Evolutionary conservation across 306 rosid species (phyloP), one percentile per base, ranked within the genome.

Genomic region (Mucuna pruriens): DNA sequence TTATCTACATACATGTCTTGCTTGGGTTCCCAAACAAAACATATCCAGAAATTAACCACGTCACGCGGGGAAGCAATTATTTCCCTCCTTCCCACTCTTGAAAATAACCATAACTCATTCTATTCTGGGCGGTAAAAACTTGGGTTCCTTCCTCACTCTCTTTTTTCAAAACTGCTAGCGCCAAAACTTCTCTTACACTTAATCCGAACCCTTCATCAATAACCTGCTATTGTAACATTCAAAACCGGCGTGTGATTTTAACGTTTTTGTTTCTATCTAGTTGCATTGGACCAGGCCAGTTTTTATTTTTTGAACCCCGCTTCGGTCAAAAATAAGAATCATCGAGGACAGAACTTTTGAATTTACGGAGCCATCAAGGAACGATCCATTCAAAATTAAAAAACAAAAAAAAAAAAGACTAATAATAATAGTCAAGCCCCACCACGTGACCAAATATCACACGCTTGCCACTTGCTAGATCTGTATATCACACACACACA

Each of bases 381-480:
- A 73, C 55, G 77, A 48, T 64, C 51, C 72, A 68, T 73, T 73
- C 67, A 74, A 76, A 17, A 52, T 13, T 19, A 12, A 36, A 54
- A 25, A 6, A 1, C 48, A 75, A 38, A 29, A 52, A 26, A 1
- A 68, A 71, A 44, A 29, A 13, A 5, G 4, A 9, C 6, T 8
- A 78, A 70, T 45, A 80, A 76, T 86, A 87, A 86, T 81, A 83
- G 91, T 77, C 89, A 87, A 60, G 89, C 84, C 85, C 80, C 86
- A 66, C 79, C 84, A 79, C 67, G 75, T 78, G 83, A 78, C 86
- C 90, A 55, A 65, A 84, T 88, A 83, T 89, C 89, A 78, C 80
- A 66, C 86, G 81, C 85, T 46, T 78, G 71, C 71, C 46, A 64
- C 85, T 45, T 75, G 74, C 60, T 34, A 77, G 34, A 74, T 36